A percentile compares a stretch with the other conserved stretches of the same genome.
Evolutionary conservation across 176 grass and related monocot genomes (phyloP).

Genomic region (Urochloa ruziziensis): DNA sequence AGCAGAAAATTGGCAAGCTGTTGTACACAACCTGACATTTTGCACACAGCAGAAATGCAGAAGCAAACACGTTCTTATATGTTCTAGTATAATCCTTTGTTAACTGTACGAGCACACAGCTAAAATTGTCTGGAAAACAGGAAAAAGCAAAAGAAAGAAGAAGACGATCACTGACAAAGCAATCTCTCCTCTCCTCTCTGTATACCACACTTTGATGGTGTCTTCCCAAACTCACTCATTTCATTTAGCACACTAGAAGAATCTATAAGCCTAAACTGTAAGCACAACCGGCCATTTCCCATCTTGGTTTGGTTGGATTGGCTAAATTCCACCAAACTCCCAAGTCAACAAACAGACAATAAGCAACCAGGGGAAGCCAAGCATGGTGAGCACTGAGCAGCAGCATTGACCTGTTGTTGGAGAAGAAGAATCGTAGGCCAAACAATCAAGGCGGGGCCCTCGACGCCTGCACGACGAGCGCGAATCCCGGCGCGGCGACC

Average conservation of each 20-base stretch:
- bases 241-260: not conserved
- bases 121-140: not conserved
- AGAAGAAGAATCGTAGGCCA: not conserved
- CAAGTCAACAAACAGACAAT: not conserved
- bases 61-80: not conserved
- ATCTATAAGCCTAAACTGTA: not conserved
- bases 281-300: not conserved
- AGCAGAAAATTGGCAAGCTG: not conserved
- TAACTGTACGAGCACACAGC: constrained; percentile 31
- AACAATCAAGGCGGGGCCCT: constrained; percentile 49
- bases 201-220: not conserved
- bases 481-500: constrained; percentile 48
- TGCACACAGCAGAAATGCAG: not conserved
- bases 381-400: not conserved
- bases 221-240: not conserved
- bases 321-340: constrained; percentile 2
- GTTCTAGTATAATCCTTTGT: constrained; percentile 1
- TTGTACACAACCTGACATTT: not conserved
- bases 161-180: not conserved
- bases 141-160: not conserved
- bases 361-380: not conserved
- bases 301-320: constrained; percentile 15
- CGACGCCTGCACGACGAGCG: constrained; percentile 73
- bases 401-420: not conserved
- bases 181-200: not conserved